phyloP scores from a whole-genome alignment of 208 protist genomes.

The Porcisia deanei region DNA sequence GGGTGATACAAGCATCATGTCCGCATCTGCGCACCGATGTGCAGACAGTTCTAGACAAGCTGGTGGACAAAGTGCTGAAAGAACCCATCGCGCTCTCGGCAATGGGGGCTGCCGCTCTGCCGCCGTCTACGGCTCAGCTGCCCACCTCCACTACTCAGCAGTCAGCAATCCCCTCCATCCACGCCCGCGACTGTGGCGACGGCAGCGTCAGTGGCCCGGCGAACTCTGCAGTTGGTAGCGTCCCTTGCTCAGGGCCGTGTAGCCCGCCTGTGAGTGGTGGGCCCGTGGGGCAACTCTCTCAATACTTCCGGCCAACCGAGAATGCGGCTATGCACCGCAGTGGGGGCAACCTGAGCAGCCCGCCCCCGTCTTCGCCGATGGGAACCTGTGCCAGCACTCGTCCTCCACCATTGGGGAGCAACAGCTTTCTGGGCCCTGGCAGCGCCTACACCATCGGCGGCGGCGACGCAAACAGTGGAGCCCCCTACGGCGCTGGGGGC shows the following conservation, averaged over 20 bases:
- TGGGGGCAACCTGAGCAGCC: conserved; percentile 5
- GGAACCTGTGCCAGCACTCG: conserved; percentile 7
- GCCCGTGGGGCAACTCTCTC: conserved; percentile 23
- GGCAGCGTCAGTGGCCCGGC: background rate
- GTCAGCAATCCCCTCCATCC: conserved; percentile 10
- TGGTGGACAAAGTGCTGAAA: conserved; percentile 78
- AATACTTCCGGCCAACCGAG: conserved; percentile 32
- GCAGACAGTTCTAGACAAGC: conserved; percentile 59
- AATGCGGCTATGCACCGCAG: conserved; percentile 11
- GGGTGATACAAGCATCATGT: conserved; percentile 49
- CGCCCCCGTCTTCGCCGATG: background rate
- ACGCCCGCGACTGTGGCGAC: conserved; percentile 17
- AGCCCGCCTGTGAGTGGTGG: conserved; percentile 15
- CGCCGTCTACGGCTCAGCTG: background rate
- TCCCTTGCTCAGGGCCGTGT: conserved; percentile 20
- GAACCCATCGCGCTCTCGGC: conserved; percentile 26
- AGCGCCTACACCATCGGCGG: conserved; percentile 18
- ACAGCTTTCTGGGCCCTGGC: conserved; percentile 18
- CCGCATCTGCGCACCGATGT: conserved; percentile 54
- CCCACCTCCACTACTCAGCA: conserved; percentile 2
- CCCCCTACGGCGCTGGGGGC: conserved; percentile 11
- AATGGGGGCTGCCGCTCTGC: background rate
- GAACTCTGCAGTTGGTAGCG: background rate
- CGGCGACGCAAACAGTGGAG: conserved; percentile 8
- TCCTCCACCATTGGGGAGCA: conserved; percentile 3